Base-by-base conservation (phyloP, 495 filamentous ascomycete species). In the Podospora pseudopauciseta region DNA sequence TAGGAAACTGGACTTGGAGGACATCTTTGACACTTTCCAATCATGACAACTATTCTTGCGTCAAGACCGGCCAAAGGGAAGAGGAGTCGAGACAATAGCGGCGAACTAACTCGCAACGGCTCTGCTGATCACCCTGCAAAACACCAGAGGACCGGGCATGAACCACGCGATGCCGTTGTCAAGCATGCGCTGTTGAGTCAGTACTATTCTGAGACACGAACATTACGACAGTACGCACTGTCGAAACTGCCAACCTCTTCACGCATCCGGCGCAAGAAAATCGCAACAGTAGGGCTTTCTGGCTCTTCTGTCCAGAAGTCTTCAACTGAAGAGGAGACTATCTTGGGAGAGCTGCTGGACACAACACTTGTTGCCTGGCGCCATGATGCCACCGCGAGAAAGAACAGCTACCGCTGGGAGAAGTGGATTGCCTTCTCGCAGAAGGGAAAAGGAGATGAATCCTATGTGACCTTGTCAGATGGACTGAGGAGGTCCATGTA, bases 191-290 rank as follows among this genome's bases (percentile, higher is more conserved):
- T 96, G 30, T 84, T 98, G 63, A 86, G 83, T 59, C 83, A 87
- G 68, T 96, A 91, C 80, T 97, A 96, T 79, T 78, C 82, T 3
- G 74, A 85, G 34, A 84, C 92, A 16, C 75, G 87, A 44, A 88
- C 90, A 0, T 79, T 98, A 62, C 88, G 93, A 56, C 82, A 90
- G 44, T 94, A 93, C 78, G 81, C 95, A 58, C 76, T 87, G n/a
- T 76, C 73, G 6, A 81, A 77, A 59, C 76, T 88, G 6, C 81
- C 81, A 44, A 30, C 68, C 65, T 74, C 77, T 16, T 87, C 80
- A 53, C 80, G 77, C 56, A 76, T 83, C 54, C 74, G 80, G 53
- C 74, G 79, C 19, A 82, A 78, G 71, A 86, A 82, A 70, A 79
- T 86, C 28, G 63, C 72, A 23, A 77, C 78, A n/a, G 65, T 83